phyloP scores from a whole-genome alignment of 306 rosid species.

The Cicer yamashitae region DNA sequence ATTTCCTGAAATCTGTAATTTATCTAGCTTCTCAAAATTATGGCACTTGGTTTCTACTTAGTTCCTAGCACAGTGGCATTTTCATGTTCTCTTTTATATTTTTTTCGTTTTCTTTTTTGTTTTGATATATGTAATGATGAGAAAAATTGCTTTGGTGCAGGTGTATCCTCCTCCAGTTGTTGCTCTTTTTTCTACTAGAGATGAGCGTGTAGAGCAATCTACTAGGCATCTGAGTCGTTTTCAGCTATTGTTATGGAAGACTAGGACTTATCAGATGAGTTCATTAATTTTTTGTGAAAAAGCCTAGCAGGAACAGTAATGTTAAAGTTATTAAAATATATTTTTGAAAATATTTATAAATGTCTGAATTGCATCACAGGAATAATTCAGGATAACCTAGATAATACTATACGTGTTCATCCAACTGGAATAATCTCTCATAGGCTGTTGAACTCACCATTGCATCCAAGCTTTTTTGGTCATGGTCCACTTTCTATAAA shows the following conservation, averaged over 20 bases:
- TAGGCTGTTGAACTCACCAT: no score
- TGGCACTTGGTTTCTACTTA: background rate
- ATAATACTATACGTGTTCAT: no score
- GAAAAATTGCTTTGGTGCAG: slow-evolving; percentile 50
- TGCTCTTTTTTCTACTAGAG: slow-evolving; percentile 88
- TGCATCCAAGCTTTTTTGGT: no score
- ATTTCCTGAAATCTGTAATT: no score
- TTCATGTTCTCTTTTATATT: slow-evolving; percentile 17
- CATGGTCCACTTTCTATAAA: no score
- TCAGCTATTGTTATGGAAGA: slow-evolving; percentile 58
- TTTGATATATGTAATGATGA: slow-evolving; percentile 26
- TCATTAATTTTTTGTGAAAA: background rate
- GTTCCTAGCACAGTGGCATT: slow-evolving; percentile 10
- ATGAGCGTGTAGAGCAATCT: slow-evolving; percentile 80
- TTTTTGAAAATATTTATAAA: no score
- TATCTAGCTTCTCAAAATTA: background rate
- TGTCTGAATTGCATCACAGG: no score
- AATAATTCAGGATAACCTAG: no score
- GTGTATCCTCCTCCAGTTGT: slow-evolving; percentile 71
- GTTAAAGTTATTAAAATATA: slow-evolving; percentile 4
- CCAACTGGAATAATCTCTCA: no score
- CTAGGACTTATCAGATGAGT: background rate
- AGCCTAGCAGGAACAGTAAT: slow-evolving; percentile 3
- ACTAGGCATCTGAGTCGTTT: slow-evolving; percentile 66
- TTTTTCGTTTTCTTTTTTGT: background rate